These are phyloP conservation scores for Tetraselmis striata DNA, from an alignment of 139 green algal genomes.

Conservation along the genomic window DNA sequence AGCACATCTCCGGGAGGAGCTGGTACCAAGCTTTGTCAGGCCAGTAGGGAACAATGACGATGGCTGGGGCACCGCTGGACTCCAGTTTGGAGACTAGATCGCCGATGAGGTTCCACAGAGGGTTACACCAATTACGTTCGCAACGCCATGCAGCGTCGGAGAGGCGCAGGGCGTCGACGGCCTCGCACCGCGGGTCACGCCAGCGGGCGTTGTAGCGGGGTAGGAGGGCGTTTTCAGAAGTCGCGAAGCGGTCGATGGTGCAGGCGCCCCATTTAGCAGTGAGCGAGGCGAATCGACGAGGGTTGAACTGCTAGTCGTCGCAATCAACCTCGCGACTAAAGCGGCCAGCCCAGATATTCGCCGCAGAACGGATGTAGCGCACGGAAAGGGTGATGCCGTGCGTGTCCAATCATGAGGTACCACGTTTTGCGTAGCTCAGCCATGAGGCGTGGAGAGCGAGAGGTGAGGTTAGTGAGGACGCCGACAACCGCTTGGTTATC, in stretches of 20 bases:
- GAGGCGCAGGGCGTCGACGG: neutral
- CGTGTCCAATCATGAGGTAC: neutral
- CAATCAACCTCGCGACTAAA: neutral
- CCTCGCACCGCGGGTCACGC: neutral
- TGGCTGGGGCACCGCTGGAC: neutral
- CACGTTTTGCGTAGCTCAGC: neutral
- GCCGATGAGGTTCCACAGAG: neutral
- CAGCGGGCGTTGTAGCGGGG: neutral
- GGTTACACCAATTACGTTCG: neutral
- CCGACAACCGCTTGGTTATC: neutral
- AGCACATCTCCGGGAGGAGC: neutral
- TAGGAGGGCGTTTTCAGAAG: neutral
- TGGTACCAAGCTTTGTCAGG: neutral
- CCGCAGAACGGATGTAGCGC: neutral
- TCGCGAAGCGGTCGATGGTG: neutral
- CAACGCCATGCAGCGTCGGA: neutral
- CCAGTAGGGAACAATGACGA: neutral
- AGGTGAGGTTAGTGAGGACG: neutral
- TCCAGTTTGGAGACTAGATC: neutral
- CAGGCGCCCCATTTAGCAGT: neutral
- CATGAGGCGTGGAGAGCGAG: neutral
- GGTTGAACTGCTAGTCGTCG: neutral
- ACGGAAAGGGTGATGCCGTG: neutral
- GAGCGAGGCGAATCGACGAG: neutral
- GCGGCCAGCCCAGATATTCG: neutral